Base-by-base conservation (phyloP, 768 basidiomycete species). In the Lactarius sanguifluus region DNA sequence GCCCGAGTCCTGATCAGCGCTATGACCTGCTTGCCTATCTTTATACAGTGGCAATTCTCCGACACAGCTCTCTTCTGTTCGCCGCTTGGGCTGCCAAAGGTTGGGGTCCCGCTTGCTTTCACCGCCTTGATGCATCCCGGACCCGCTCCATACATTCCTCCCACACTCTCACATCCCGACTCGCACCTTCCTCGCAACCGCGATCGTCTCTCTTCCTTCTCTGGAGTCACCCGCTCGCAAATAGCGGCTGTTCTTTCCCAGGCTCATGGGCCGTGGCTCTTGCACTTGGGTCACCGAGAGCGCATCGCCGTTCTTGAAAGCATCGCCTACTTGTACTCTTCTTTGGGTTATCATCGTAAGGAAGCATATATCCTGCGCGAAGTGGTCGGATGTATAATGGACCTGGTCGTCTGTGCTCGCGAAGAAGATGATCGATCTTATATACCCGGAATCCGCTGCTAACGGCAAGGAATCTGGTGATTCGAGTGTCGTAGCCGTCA, bases 341-440 rank as follows among this genome's bases (percentile, higher is more conserved):
- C 86, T 69, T 75, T 99, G 5, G 94, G 93, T 10, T 92, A 94
- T 75, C 83, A 81, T 61, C 83, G 97, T 57, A 96, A 96, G 77
- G 96, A 97, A 77, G 90, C 88, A 0, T 91, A 91, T 72, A 79
- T 94, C 47, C 80, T 95, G 30, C 83, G 96, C 13, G 95, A 98
- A 73, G 83, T 97, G 52, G 81, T 96, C 25, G 92, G 90, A 10
- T 91, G 90, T 70, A 76, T 94, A 62, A 80, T 96, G 79, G 95
- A 94, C 73, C 81, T 94, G 62, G 78, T 96, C 65, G 90, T 95
- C n/a, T 91, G 87, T 71, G 92, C 89, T 60, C 84, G 90, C 58
- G 90, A 90, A 71, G 91, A 92, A 75, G 20, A 78, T 81, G 55
- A 78, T 80, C 28, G 79, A 80, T 65, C 79, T 72, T 74, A 77